These are phyloP conservation scores for Calonectria naviculata DNA, from an alignment of 2,329 filamentous ascomycete genomes.

Conservation along the genomic window DNA sequence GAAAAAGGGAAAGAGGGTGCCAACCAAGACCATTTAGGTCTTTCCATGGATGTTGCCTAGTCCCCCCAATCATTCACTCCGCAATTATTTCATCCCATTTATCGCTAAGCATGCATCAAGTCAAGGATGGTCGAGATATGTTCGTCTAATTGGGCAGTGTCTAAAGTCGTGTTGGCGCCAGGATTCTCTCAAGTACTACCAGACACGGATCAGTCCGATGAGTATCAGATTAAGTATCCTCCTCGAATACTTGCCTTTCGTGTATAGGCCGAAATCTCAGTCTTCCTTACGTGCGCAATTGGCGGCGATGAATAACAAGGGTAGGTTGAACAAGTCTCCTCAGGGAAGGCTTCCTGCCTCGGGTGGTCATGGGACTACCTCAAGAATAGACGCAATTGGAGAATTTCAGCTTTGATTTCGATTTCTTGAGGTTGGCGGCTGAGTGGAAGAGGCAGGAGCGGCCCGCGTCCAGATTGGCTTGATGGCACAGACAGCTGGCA, in stretches of 20 bases:
- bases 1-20: neutral
- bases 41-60: neutral
- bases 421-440: no score
- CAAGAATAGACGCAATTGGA: neutral
- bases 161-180: neutral
- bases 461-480: neutral
- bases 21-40: neutral
- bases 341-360: neutral
- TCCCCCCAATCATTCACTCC: neutral
- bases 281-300: neutral
- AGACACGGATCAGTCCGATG: neutral
- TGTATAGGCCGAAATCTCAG: no score
- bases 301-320: neutral
- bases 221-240: neutral
- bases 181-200: neutral
- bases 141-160: no score
- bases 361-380: neutral
- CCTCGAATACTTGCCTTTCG: neutral
- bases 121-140: neutral
- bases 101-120: neutral
- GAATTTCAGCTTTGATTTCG: neutral
- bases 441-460: neutral
- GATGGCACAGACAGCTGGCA: slow-evolving; percentile 5
- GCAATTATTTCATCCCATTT: neutral
- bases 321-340: neutral